These are phyloP conservation scores for Salix purpurea DNA, from an alignment of 345 rosid genomes.

Conservation along the genomic window DNA sequence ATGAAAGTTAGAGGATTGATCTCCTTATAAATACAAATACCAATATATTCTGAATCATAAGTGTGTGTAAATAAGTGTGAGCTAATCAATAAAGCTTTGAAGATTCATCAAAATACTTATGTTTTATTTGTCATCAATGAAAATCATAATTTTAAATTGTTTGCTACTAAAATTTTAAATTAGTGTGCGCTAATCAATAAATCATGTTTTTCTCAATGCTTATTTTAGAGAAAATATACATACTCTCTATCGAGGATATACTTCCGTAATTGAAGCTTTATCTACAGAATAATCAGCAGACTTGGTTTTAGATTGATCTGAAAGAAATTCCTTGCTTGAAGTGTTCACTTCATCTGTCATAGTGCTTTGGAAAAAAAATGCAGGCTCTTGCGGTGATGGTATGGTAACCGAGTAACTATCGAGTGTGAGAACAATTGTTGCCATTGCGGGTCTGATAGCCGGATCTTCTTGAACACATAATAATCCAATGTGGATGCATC, in stretches of 20 bases:
- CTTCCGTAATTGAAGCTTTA: slow-evolving; percentile 30
- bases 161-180: neutral
- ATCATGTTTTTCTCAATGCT: neutral
- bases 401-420: slow-evolving; percentile 37
- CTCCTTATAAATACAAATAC: too few relatives aligned
- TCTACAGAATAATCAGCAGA: slow-evolving; percentile 29
- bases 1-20: too few relatives aligned
- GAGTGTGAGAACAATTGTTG: slow-evolving; percentile 41
- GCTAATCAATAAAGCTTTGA: too few relatives aligned
- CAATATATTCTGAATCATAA: too few relatives aligned
- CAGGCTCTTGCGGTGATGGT: slow-evolving; percentile 35
- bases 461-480: slow-evolving; percentile 67
- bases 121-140: neutral
- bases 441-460: slow-evolving; percentile 44
- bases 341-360: neutral
- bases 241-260: slow-evolving; percentile 30
- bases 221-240: neutral
- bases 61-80: too few relatives aligned
- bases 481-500: slow-evolving; percentile 52
- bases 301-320: slow-evolving; percentile 16
- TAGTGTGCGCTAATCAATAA: too few relatives aligned
- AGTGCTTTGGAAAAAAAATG: slow-evolving; percentile 17
- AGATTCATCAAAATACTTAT: too few relatives aligned
- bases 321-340: neutral
- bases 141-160: neutral